These are phyloP conservation scores for Xylaria sp. DNA, from an alignment of 2,329 filamentous ascomycete genomes.

Conservation along the genomic window DNA sequence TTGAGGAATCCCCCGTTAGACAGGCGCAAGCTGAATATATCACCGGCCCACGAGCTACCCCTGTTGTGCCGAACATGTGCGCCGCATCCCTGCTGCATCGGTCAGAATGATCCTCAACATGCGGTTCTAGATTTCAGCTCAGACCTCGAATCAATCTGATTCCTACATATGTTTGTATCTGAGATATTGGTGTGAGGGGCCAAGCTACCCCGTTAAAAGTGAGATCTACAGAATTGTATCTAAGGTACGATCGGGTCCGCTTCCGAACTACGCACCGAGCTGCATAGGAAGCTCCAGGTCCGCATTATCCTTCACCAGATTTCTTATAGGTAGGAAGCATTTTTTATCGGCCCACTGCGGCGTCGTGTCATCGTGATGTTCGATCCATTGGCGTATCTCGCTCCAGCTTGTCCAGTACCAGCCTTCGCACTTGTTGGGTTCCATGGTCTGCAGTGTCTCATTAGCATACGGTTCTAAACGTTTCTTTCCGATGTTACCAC, in stretches of 20 bases:
- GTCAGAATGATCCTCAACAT: background rate
- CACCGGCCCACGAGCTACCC: background rate
- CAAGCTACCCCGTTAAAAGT: background rate
- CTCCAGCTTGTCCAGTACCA: slow-evolving; percentile 63
- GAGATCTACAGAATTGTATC: background rate
- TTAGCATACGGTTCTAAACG: slow-evolving; percentile 9
- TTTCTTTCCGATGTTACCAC: background rate
- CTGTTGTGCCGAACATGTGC: slow-evolving; percentile 3
- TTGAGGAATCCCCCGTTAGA: background rate
- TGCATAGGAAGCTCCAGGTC: slow-evolving; percentile 19
- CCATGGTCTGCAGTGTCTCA: slow-evolving; percentile 51
- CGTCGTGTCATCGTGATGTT: slow-evolving; percentile 44
- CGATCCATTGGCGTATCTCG: slow-evolving; percentile 52
- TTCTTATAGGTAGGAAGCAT: slow-evolving; percentile 54
- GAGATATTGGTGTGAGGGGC: background rate
- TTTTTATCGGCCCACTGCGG: slow-evolving; percentile 46
- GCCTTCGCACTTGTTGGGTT: slow-evolving; percentile 62
- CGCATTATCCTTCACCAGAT: slow-evolving; percentile 41
- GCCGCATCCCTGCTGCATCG: slow-evolving; percentile 10
- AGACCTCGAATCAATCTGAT: background rate
- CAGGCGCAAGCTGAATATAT: slow-evolving; percentile 5
- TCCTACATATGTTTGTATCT: no score
- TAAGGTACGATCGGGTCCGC: background rate
- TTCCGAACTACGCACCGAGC: background rate
- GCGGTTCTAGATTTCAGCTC: background rate